Evolutionary conservation across 2,329 filamentous ascomycete genomes (phyloP).

Genomic region (Phialocephala subalpina): DNA sequence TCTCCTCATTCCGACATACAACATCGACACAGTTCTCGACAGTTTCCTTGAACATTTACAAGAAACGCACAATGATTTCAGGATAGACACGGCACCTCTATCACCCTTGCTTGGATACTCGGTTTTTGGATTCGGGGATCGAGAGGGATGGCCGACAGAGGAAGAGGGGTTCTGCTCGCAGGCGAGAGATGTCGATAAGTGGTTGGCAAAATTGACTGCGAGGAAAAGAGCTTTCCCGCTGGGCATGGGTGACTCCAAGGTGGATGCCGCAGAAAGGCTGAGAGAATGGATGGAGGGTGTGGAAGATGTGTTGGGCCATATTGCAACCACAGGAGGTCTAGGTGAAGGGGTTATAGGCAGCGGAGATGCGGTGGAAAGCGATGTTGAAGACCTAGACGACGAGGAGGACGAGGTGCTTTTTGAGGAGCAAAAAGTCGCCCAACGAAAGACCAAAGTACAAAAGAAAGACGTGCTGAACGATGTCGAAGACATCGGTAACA

Average conservation of each 20-base stretch:
- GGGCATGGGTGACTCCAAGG: constrained; percentile 86
- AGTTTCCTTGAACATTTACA: constrained; percentile 86
- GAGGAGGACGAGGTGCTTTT: constrained; percentile 60
- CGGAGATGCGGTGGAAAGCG: constrained; percentile 85
- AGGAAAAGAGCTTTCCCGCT: constrained; percentile 88
- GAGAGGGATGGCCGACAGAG: constrained; percentile 90
- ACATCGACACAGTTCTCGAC: constrained; percentile 91
- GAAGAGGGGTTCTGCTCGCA: constrained; percentile 93
- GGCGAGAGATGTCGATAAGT: constrained; percentile 88
- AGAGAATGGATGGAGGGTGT: constrained; percentile 82
- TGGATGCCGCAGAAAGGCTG: constrained; percentile 71
- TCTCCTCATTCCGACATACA: constrained; percentile 88
- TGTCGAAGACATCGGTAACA: constrained; percentile 82
- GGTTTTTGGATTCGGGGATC: constrained; percentile 93
- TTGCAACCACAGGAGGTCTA: constrained; percentile 64
- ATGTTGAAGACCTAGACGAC: constrained; percentile 73
- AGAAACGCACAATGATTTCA: constrained; percentile 96
- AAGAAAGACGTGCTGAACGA: constrained; percentile 71
- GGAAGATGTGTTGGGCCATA: constrained; percentile 71
- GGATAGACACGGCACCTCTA: constrained; percentile 89
- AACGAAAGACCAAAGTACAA: constrained; percentile 47
- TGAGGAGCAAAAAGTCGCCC: constrained; percentile 54
- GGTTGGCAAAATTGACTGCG: constrained; percentile 94
- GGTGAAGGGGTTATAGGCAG: constrained; percentile 78
- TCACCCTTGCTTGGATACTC: constrained; percentile 83